Evolutionary conservation across 2,329 filamentous ascomycete genomes (phyloP), one percentile per base, ranked within the genome.

Genomic region (Beauveria pseudobassiana): DNA sequence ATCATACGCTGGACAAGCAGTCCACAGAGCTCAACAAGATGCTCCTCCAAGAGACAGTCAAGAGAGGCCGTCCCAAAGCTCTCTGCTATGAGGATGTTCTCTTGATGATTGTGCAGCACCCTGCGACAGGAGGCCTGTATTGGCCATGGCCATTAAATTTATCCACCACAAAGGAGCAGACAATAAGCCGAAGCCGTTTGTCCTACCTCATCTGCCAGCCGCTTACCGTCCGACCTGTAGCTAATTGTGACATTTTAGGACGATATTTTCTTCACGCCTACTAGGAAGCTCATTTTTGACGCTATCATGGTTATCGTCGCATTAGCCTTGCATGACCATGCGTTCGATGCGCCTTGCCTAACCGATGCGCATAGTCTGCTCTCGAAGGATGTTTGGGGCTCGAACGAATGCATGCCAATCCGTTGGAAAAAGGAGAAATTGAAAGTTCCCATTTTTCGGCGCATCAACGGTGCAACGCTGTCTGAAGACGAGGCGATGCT

Each of bases 51-150:
- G 65, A 72, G 65, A 66, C 50, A 24, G 50, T 48, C 6, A 43
- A 63, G 46, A 63, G 66, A 20, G 63, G 67, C 48, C 66, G 66
- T 16, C 67, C 64, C 0, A 72, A 72, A 60, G 66, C 67, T 20
- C 67, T 73, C 30, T 73, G 49, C 56, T 73, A 73, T 50, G 55
- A 72, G 63, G 70, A 73, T 22, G 70, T 73, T 24, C 46, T 59
- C 5, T 62, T 73, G 20, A 71, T 72, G 34, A 64, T 73, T 26
- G 51, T 71, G 2, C 62, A 59, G n/a, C 58, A 73, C 61, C 68
- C 63, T 1, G 57, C 63, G 2, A 71, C 66, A 61, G 65, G 46
- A 22, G 49, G 9, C 28, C 28, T 2, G 28, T 30, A 10, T 10
- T 30, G 2, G 28, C 28, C 28, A 30, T 10, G 28, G 8, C 28